Evolutionary conservation across 306 rosid genomes (phyloP), one percentile per base, ranked within the genome.

Genomic region (Prunus mira): DNA sequence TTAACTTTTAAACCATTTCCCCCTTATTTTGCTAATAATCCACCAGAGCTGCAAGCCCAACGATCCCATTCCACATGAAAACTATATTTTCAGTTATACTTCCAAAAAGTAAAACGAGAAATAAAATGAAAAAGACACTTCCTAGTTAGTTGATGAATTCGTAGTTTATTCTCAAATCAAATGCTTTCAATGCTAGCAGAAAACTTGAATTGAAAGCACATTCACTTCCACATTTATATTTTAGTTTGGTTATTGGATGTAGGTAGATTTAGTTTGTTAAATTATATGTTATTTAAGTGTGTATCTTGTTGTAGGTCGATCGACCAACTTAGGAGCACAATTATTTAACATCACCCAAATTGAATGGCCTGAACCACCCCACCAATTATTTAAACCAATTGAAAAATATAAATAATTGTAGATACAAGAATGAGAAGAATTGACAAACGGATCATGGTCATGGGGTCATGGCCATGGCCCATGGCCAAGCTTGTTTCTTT

Each of bases 381-480:
- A 49, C 52, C 69, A 46, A 13, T 63, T 52, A 11, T 72, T 67
- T 76, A 24, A 67, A 76, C 65, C 79, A 65, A 76, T 55, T 22
- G 1, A n/a, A 51, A 51, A 51, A 51, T n/a, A 51, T 51, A 51
- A 51, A 51, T 51, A 17, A 51, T 51, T 17, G 57, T 51, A 51
- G 20, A 57, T 28, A 18, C 25, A 14, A 62, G 20, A 25, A 47
- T 47, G 5, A 47, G 6, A 50, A 64, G 22, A 58, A 65, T 3
- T 10, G 27, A 38, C 27, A 66, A 34, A 34, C 41, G 41, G 41
- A 34, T 34, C 41, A 32, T 32, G 38, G 38, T 32, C 38, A 32
- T 32, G 38, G 38, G 38, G 7, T 32, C 7, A 32, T 32, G 38
- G 38, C 38, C 38, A 32, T 32, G 38, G 38, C 7, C 38, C 38